Percentiles rank a stretch among this genome's conserved stretches.
Evolutionary conservation across 768 basidiomycete genomes (phyloP).

Genomic region (Boletus tylopilopsis): DNA sequence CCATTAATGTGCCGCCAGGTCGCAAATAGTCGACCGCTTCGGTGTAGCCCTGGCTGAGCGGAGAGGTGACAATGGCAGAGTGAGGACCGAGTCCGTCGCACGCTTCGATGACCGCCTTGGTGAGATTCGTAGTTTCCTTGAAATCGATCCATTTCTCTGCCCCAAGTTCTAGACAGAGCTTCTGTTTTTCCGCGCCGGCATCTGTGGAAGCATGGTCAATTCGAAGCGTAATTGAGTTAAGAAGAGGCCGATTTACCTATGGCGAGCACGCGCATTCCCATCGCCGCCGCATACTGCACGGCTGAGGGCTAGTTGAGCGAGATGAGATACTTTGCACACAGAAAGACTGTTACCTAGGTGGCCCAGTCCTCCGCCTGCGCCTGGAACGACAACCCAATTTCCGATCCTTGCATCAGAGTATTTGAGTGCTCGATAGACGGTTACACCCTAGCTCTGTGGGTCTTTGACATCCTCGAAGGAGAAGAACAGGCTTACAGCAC

Average conservation of each 20-base stretch:
- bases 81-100: slow-evolving; percentile 74
- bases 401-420: slow-evolving; percentile 59
- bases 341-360: slow-evolving; percentile 52
- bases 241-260: slow-evolving; percentile 39
- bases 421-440: slow-evolving; percentile 85
- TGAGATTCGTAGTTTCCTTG: slow-evolving; percentile 59
- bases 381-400: slow-evolving; percentile 74
- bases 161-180: slow-evolving; percentile 57
- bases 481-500: slow-evolving; percentile 45
- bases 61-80: slow-evolving; percentile 59
- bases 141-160: slow-evolving; percentile 83
- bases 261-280: slow-evolving; percentile 78
- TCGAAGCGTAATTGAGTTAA: background rate
- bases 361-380: slow-evolving; percentile 80
- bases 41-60: slow-evolving; percentile 37
- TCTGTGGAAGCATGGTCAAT: slow-evolving; percentile 37
- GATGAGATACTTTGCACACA: fast-evolving
- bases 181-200: slow-evolving; percentile 68
- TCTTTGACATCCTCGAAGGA: too few relatives aligned
- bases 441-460: slow-evolving; percentile 53
- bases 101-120: slow-evolving; percentile 56
- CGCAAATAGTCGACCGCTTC: slow-evolving; percentile 77
- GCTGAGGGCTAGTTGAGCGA: slow-evolving; percentile 35
- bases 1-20: slow-evolving; percentile 68
- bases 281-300: slow-evolving; percentile 74